Evolutionary conservation across 208 protist genomes (phyloP).

Genomic region (Acanthamoeba divionensis): DNA sequence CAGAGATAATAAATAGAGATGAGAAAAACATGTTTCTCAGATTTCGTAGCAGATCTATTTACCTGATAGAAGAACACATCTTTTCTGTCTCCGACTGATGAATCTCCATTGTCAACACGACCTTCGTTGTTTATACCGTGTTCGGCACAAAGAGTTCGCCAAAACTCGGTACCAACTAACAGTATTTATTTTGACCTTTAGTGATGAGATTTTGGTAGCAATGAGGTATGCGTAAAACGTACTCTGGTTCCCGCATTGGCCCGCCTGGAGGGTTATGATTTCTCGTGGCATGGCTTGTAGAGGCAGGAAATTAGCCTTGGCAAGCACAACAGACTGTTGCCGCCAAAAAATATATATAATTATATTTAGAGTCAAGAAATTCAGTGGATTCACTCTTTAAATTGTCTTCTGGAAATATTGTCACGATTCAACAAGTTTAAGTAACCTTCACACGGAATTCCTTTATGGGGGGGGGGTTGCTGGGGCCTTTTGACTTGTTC

Average conservation of each 20-base stretch:
- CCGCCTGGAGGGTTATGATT: conserved; percentile 98
- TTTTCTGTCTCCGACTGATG: conserved; percentile 93
- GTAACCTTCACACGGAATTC: too few relatives aligned
- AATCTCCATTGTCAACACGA: conserved; percentile 92
- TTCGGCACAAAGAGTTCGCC: conserved; percentile 97
- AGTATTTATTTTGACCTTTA: conserved; percentile 60
- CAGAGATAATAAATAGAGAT: neutral
- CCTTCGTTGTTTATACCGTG: conserved; percentile 96
- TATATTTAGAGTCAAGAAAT: too few relatives aligned
- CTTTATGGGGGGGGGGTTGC: too few relatives aligned
- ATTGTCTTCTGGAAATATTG: too few relatives aligned
- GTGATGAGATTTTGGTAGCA: conserved; percentile 32
- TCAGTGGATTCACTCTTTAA: too few relatives aligned
- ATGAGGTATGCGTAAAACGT: conserved; percentile 18
- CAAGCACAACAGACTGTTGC: neutral
- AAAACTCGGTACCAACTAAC: conserved; percentile 97
- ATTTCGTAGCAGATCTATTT: neutral
- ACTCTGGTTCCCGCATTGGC: conserved; percentile 96
- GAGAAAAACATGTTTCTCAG: neutral
- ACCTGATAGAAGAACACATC: conserved; percentile 99
- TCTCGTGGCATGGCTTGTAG: conserved; percentile 94
- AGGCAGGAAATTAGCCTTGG: neutral
- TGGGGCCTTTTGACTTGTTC: too few relatives aligned
- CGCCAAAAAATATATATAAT: neutral
- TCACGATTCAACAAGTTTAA: too few relatives aligned